Percentiles rank a stretch among this genome's conserved stretches.
Conservation (phyloP, 2,329 filamentous ascomycete genomes). For the Cytospora piceicola region DNA sequence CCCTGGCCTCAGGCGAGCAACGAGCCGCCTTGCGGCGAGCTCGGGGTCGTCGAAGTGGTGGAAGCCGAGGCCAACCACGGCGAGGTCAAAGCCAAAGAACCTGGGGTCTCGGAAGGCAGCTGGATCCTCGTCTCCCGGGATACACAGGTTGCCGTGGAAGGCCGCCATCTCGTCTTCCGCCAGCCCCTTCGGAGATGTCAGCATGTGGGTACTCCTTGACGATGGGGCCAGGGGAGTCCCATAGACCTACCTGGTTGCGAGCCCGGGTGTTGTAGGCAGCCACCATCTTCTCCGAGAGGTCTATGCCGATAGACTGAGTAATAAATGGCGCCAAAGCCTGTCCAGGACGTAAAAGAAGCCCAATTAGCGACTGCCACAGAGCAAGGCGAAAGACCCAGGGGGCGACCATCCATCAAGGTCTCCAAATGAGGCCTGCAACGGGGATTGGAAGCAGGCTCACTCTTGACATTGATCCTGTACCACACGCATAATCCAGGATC, state of each 20-base stretch:
- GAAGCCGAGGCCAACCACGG: conserved; percentile 59
- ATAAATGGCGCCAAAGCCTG: conserved; percentile 65
- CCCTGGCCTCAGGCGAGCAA: conserved; percentile 64
- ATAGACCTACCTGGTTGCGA: conserved; percentile 50
- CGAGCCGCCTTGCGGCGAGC: conserved; percentile 61
- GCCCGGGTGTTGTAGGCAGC: conserved; percentile 66
- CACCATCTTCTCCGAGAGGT: conserved; percentile 74
- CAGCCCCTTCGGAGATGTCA: conserved; percentile 47
- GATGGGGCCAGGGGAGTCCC: neutral
- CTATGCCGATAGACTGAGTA: conserved; percentile 67
- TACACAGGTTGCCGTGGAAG: conserved; percentile 61
- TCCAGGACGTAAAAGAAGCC: neutral
- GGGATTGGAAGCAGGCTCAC: conserved; percentile 46
- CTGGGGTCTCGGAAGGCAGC: conserved; percentile 60
- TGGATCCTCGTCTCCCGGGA: conserved; percentile 50
- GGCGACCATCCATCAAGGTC: neutral
- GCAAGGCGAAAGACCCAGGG: no score
- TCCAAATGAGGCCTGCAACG: neutral
- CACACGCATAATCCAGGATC: conserved; percentile 77
- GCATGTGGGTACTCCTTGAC: conserved; percentile 7
- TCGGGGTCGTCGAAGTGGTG: conserved; percentile 71
- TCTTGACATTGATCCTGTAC: conserved; percentile 68
- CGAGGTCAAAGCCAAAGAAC: conserved; percentile 72
- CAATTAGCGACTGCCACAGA: neutral
- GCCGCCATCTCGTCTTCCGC: conserved; percentile 57